Evolutionary conservation across 2,329 filamentous ascomycete genomes (phyloP).

Genomic region (Colletotrichum lupini): DNA sequence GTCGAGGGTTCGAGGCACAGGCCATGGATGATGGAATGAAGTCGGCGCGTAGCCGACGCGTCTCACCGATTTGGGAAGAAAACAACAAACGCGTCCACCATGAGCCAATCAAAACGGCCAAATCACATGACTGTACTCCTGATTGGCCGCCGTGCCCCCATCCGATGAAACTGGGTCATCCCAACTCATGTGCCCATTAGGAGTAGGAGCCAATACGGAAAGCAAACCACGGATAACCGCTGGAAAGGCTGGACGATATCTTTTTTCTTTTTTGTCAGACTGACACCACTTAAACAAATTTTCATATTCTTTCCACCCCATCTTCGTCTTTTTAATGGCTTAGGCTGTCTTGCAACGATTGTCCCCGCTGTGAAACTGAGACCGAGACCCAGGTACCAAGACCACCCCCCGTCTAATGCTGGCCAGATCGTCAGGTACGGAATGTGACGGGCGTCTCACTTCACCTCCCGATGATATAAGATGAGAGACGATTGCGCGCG

Average conservation of each 20-base stretch:
- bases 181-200: conserved; percentile 5
- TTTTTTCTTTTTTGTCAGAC: conserved; percentile 18
- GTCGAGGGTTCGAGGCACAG: conserved; percentile 3
- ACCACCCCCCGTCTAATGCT: conserved; percentile 10
- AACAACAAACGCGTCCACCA: conserved; percentile 30
- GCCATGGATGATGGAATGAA: conserved; percentile 29
- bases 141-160: conserved; percentile 15
- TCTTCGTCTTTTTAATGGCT: neutral
- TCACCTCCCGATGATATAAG: conserved; percentile 30
- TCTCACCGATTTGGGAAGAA: conserved; percentile 18
- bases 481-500: conserved; percentile 13
- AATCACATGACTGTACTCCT: neutral
- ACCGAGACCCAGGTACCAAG: conserved; percentile 17
- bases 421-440: conserved; percentile 36
- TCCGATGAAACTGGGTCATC: conserved; percentile 24
- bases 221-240: conserved; percentile 27
- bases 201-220: neutral
- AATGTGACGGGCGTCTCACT: conserved; percentile 30
- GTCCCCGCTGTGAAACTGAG: conserved; percentile 24
- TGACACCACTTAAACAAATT: neutral
- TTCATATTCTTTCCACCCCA: neutral
- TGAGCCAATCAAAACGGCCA: conserved; percentile 16
- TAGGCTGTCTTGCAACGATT: conserved; percentile 29
- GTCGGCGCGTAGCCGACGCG: conserved; percentile 30
- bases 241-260: conserved; percentile 12